These are phyloP conservation scores for Parachlorella kessleri DNA, from an alignment of 139 green algal genomes.

Conservation along the genomic window DNA sequence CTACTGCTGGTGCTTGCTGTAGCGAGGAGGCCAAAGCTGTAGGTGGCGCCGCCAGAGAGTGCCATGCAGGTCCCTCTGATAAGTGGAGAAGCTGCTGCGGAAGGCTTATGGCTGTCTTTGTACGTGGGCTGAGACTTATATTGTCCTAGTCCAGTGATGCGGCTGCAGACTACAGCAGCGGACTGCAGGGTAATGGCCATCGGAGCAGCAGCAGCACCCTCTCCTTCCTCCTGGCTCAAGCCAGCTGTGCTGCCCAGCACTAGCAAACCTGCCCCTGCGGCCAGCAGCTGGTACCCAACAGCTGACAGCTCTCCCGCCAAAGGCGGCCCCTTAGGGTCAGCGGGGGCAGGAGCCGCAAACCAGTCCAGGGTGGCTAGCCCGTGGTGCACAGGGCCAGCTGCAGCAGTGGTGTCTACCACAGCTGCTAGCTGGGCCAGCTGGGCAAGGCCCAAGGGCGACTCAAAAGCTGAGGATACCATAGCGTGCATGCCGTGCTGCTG, in stretches of 20 bases:
- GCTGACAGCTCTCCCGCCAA: background rate
- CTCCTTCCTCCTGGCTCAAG: background rate
- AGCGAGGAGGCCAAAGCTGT: slow-evolving; percentile 20
- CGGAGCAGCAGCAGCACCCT: background rate
- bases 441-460: slow-evolving; percentile 68
- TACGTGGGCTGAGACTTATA: too few species aligned
- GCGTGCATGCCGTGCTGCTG: slow-evolving; percentile 40
- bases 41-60: background rate
- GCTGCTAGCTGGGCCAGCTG: slow-evolving; percentile 64
- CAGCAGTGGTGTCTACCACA: slow-evolving; percentile 39
- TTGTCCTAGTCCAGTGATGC: too few species aligned
- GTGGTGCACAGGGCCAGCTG: slow-evolving; percentile 41
- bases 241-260: background rate
- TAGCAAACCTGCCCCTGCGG: background rate
- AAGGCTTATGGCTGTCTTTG: too few species aligned
- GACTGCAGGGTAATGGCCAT: background rate
- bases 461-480: slow-evolving; percentile 84
- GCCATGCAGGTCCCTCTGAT: background rate
- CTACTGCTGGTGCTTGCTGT: background rate
- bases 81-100: too few species aligned
- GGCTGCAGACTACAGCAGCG: too few species aligned
- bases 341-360: slow-evolving; percentile 45
- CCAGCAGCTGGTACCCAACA: background rate
- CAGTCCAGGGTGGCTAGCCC: slow-evolving; percentile 74
- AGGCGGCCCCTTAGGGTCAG: background rate